Percentiles rank a stretch among this genome's conserved stretches.
Evolutionary conservation across 106 monocot species (phyloP).

Genomic region (Allium cepa): DNA sequence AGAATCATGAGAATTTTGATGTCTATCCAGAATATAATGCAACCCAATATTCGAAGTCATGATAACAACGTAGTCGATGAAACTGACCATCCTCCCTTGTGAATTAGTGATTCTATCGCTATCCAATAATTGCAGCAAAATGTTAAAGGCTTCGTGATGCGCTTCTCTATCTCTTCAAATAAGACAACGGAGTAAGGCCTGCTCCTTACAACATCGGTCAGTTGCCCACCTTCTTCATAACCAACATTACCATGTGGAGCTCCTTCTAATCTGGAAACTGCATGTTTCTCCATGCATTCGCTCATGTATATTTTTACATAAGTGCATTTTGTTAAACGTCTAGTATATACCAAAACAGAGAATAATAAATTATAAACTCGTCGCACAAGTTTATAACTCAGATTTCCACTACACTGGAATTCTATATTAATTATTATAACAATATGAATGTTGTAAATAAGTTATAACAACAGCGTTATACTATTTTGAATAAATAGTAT

Average conservation of each 20-base stretch:
- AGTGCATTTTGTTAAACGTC: no score
- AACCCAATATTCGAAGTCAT: constrained; percentile 97
- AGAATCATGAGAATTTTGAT: constrained; percentile 38
- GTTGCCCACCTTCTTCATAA: no score
- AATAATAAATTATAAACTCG: no score
- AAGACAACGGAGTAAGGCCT: constrained; percentile 82
- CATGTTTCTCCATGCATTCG: constrained; percentile 96
- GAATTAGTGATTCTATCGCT: constrained; percentile 91
- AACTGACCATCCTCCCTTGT: constrained; percentile 76
- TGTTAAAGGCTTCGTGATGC: constrained; percentile 86
- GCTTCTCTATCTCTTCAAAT: constrained; percentile 97
- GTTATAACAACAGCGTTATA: no score
- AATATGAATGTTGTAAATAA: no score
- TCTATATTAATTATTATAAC: no score
- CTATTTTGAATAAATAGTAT: no score
- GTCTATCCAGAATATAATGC: constrained; percentile 74
- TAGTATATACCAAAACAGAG: no score
- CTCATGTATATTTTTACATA: constrained; percentile 94
- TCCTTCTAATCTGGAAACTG: constrained; percentile 73
- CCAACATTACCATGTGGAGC: constrained; percentile 97
- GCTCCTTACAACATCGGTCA: constrained; percentile 63
- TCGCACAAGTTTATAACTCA: no score
- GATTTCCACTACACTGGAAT: no score
- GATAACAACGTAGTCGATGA: constrained; percentile 75
- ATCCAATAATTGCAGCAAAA: constrained; percentile 74